Percentiles rank a stretch among this genome's conserved stretches.
Evolutionary conservation across 2,329 filamentous ascomycete genomes (phyloP).

Genomic region (Fusarium secorum): DNA sequence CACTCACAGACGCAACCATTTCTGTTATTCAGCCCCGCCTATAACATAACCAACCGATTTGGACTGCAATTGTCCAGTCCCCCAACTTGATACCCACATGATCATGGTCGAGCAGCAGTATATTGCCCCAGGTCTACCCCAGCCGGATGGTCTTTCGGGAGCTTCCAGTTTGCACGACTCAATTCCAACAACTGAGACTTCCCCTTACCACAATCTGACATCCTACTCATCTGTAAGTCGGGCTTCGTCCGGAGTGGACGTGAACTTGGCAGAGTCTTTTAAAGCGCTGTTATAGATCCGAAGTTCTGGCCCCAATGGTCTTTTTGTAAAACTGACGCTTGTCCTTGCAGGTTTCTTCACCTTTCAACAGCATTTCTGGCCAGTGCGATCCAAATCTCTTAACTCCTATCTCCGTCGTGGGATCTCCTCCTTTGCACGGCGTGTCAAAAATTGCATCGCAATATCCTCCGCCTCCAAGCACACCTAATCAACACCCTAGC

Average conservation of each 20-base stretch:
- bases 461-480: constrained; percentile 50
- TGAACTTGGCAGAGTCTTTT: background rate
- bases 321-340: constrained; percentile 6
- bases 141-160: constrained; percentile 44
- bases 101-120: constrained; percentile 50
- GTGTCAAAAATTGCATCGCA: constrained; percentile 52
- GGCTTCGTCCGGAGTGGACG: background rate
- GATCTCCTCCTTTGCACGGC: constrained; percentile 58
- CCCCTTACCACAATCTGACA: constrained; percentile 43
- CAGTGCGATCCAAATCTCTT: constrained; percentile 56
- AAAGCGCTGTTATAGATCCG: background rate
- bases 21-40: constrained; percentile 23
- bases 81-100: constrained; percentile 37
- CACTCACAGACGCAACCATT: constrained; percentile 18
- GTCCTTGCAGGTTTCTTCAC: constrained; percentile 33
- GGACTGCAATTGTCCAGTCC: constrained; percentile 37
- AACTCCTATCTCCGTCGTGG: constrained; percentile 60
- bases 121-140: constrained; percentile 46
- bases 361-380: constrained; percentile 45
- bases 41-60: constrained; percentile 31
- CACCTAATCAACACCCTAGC: constrained; percentile 55
- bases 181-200: constrained; percentile 37
- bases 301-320: background rate
- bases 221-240: constrained; percentile 47
- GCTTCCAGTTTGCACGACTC: constrained; percentile 40